phyloP scores from a whole-genome alignment of 2,329 filamentous ascomycete genomes.

The Pseudogymnoascus sp. region DNA sequence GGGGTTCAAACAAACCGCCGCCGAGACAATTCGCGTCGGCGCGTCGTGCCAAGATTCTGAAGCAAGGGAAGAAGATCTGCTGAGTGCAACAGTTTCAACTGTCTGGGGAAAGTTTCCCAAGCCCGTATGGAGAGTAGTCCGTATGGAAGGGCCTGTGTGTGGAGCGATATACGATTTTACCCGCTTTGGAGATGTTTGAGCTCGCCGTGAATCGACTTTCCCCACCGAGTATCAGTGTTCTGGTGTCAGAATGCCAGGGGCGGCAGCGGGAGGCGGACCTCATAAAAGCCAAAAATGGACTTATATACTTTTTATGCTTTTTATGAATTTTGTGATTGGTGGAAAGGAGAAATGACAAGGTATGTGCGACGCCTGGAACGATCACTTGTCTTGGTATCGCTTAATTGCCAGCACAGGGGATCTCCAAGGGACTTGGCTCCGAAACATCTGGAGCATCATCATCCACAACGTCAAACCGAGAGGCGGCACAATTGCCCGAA shows the following conservation, averaged over 20 bases:
- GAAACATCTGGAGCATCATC: background rate
- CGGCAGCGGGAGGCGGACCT: background rate
- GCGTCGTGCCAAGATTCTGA: background rate
- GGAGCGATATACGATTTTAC: background rate
- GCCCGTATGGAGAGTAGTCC: background rate
- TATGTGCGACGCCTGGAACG: background rate
- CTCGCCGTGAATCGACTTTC: background rate
- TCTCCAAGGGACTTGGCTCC: background rate
- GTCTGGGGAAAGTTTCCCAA: background rate
- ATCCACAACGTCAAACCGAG: background rate
- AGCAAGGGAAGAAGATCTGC: background rate
- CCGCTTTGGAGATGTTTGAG: background rate
- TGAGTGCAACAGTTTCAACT: background rate
- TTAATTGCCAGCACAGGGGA: background rate
- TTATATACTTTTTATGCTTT: background rate
- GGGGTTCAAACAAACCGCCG: constrained; percentile 1
- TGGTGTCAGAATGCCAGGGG: background rate
- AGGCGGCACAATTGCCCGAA: background rate
- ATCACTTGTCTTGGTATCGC: background rate
- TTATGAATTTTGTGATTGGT: background rate
- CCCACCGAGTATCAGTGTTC: background rate
- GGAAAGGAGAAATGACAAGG: background rate
- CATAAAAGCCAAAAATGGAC: background rate
- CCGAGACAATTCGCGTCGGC: background rate
- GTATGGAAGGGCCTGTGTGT: background rate